Base-by-base conservation (phyloP, 495 filamentous ascomycete genomes). In the Umbilicaria muhlenbergii region DNA sequence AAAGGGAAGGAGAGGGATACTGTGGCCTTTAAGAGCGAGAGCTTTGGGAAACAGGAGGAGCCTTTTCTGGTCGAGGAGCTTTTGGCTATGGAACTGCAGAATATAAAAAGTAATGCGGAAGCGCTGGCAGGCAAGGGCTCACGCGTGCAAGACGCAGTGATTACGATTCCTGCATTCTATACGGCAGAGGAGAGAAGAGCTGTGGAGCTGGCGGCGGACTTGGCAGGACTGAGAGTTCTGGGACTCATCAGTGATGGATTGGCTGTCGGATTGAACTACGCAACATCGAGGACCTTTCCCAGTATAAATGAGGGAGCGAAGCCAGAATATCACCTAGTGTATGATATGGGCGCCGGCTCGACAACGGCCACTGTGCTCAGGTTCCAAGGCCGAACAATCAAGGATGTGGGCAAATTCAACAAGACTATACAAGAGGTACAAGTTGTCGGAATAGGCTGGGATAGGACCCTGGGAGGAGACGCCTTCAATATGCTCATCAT, bases 291-390 rank as follows among this genome's bases (percentile, higher is more conserved):
- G 51, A 84, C 77, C 16, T 99, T 99, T 63, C 85, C 86, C 13
- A 83, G 70, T 47, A 66, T 92, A 33, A 81, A 73, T 35, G 79
- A 89, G 43, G 88, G 86, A 37, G 80, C 78, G 51, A 88, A 85
- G 66, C 83, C 91, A 3, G 91, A 99, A 59, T 74, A 82, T 53
- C 86, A 99, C 57, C 68, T 99, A 55, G 75, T 99, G 14, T 96
- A 86, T 51, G 92, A 99, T 53, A 95, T 96, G 88, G 91, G 91
- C 46, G 91, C 91, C 53, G 91, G 91, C 8, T 93, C 86, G n/a
- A 85, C 92, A 13, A 93, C 86, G 45, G 91, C 89, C n/a, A 92
- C 87, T 7, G 69, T 99, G 14, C 56, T 99, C 57, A 81, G 75
- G 52, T 94, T 96, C 66, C 88, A 93, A 58, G 83, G 81, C 54